phyloP scores from a whole-genome alignment of 2,329 filamentous ascomycete species.

The Stagonosporopsis tanaceti region DNA sequence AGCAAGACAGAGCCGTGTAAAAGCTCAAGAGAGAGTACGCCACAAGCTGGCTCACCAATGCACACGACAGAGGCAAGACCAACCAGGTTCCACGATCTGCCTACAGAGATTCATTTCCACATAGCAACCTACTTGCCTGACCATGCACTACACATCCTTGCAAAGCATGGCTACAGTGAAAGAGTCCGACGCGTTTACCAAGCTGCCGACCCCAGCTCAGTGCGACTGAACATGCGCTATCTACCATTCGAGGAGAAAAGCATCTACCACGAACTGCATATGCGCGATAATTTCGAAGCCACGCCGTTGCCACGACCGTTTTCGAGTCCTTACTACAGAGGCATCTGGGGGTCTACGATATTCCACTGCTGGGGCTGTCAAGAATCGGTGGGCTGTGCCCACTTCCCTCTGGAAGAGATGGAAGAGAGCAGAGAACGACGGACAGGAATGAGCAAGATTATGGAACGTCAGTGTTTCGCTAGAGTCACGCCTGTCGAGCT shows the following conservation, averaged over 20 bases:
- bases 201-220: not conserved
- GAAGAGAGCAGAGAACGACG: not conserved
- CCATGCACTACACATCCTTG: not conserved
- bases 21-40: not conserved
- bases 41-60: not conserved
- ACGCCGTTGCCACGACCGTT: not conserved
- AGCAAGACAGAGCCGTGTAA: not conserved
- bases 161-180: not conserved
- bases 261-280: not conserved
- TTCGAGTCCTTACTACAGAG: not conserved
- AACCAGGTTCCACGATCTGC: not conserved
- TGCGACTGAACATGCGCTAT: too few relatives aligned
- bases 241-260: not conserved
- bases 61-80: not conserved
- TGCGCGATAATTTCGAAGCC: constrained; percentile 1
- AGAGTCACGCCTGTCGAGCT: not conserved
- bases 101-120: constrained; percentile 1
- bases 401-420: constrained; percentile 1
- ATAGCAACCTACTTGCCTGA: not conserved
- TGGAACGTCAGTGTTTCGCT: not conserved
- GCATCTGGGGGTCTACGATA: not conserved
- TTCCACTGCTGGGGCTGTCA: constrained; percentile 1
- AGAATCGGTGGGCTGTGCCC: not conserved
- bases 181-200: not conserved
- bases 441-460: constrained; percentile 9